Conservation (phyloP, 1,139 yeast genomes). For the Chernovozyma aurita region DNA sequence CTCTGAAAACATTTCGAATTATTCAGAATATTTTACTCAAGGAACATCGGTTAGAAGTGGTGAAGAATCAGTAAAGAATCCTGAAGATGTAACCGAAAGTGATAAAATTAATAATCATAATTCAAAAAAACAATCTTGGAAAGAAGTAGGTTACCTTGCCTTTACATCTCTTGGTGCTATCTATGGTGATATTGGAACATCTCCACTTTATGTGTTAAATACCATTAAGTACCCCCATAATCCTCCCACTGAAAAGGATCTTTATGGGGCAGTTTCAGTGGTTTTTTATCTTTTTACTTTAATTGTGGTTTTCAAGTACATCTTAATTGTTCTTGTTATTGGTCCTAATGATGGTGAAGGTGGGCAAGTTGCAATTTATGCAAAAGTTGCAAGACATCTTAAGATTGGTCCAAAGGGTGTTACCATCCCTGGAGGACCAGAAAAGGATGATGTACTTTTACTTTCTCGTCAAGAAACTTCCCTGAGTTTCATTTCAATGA, state of each 20-base stretch:
- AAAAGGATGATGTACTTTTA: constrained; percentile 30
- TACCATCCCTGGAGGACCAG: constrained; percentile 35
- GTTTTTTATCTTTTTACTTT: constrained; percentile 53
- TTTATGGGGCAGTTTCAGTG: constrained; percentile 49
- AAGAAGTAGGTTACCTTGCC: constrained; percentile 19
- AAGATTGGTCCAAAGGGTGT: constrained; percentile 47
- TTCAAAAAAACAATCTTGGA: constrained; percentile 17
- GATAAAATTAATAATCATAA: background rate
- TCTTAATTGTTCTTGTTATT: constrained; percentile 39
- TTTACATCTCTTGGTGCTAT: constrained; percentile 51
- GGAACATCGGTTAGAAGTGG: background rate
- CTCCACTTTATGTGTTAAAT: constrained; percentile 51
- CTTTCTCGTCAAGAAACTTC: constrained; percentile 40
- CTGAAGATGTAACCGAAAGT: constrained; percentile 2
- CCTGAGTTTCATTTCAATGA: constrained; percentile 17
- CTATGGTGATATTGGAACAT: constrained; percentile 60
- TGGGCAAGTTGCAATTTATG: constrained; percentile 58
- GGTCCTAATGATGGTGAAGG: constrained; percentile 61
- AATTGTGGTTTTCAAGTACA: constrained; percentile 49
- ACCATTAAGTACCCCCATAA: constrained; percentile 34
- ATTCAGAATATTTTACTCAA: background rate
- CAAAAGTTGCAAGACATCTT: constrained; percentile 48
- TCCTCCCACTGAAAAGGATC: constrained; percentile 32
- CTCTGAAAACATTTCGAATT: background rate
- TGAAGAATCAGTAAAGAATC: constrained; percentile 4